These are phyloP conservation scores for Talaromyces ruber DNA, from an alignment of 495 filamentous ascomycete genomes.

Conservation along the genomic window DNA sequence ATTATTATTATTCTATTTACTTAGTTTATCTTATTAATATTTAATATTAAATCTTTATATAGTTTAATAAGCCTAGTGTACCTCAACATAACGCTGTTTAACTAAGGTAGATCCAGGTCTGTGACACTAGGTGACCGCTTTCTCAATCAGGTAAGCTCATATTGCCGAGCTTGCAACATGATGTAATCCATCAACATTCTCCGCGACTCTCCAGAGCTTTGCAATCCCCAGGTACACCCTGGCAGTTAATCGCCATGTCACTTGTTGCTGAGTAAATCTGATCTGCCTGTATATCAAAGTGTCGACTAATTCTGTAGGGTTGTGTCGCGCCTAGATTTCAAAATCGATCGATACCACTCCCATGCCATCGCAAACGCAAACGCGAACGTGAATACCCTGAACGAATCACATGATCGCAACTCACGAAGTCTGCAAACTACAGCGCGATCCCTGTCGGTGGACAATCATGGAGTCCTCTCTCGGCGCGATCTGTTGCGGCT, in stretches of 20 bases:
- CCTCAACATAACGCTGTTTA: too few relatives aligned
- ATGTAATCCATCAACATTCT: too few relatives aligned
- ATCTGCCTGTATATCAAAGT: not conserved
- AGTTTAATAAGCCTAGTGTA: too few relatives aligned
- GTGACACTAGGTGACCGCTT: too few relatives aligned
- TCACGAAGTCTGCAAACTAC: slow-evolving; percentile 46
- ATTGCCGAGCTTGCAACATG: too few relatives aligned
- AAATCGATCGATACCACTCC: slow-evolving; percentile 69
- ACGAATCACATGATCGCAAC: slow-evolving; percentile 14
- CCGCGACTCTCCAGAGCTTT: not conserved
- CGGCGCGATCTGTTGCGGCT: slow-evolving; percentile 45
- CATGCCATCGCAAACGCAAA: slow-evolving; percentile 14
- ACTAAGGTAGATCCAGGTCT: too few relatives aligned
- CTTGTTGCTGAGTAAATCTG: not conserved
- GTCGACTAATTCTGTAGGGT: slow-evolving; percentile 43
- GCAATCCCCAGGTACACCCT: not conserved
- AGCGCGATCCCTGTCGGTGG: slow-evolving; percentile 60
- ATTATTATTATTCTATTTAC: too few relatives aligned
- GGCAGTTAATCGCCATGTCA: not conserved
- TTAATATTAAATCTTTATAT: too few relatives aligned
- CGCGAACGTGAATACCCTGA: slow-evolving; percentile 5
- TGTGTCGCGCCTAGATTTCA: slow-evolving; percentile 65
- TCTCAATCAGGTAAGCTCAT: too few relatives aligned
- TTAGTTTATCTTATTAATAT: too few relatives aligned
- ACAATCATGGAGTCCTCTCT: slow-evolving; percentile 47